Evolutionary conservation across 371 early-diverging fungal genomes (phyloP), one percentile per base, ranked within the genome.

Genomic region (Nosema muscidifuracis): DNA sequence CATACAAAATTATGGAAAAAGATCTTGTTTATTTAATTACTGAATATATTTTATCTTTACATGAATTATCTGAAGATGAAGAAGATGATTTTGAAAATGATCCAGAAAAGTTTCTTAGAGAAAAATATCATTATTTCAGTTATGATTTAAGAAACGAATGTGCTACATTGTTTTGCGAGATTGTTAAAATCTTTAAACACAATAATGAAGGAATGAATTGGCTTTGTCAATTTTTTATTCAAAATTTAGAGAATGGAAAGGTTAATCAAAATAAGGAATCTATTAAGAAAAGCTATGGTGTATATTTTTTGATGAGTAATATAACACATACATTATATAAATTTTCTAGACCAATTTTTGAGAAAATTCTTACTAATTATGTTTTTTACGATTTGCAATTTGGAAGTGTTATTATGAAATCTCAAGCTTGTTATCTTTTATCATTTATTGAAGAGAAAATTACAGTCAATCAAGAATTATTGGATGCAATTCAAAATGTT

Each of bases 391-490:
- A 71, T 62, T 44, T 82, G 36, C 50, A 61, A 7, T 71, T 61
- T 20, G 28, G 64, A 24, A 71, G 65, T 58, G 18, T 62, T 10
- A 75, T 79, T 40, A 55, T 83, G 20, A 56, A 75, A 28, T 80
- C 80, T 16, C 80, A 83, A 40, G 72, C 74, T 3, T 73, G 79
- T 53, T 83, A 80, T 65, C 75, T 74, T 50, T 22, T 77, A 38
- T 31, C 42, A 26, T 42, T 67, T 28, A 61, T 75, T 30, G 70
- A 65, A 28, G 73, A 61, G 20, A 61, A 68, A 6, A 50, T 62
- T 10, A 40, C 76, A 1, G 34, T 68, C 0, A 38, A 57, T 22
- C 33, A 34, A 10, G 3, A 43, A n/a, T n/a, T 58, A 4, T 15
- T 62, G 30, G 70, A 40, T 20, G 64, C 65, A 4, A 28, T 81